phyloP scores from a whole-genome alignment of 2,329 filamentous ascomycete genomes.

The Penicillium sp. region DNA sequence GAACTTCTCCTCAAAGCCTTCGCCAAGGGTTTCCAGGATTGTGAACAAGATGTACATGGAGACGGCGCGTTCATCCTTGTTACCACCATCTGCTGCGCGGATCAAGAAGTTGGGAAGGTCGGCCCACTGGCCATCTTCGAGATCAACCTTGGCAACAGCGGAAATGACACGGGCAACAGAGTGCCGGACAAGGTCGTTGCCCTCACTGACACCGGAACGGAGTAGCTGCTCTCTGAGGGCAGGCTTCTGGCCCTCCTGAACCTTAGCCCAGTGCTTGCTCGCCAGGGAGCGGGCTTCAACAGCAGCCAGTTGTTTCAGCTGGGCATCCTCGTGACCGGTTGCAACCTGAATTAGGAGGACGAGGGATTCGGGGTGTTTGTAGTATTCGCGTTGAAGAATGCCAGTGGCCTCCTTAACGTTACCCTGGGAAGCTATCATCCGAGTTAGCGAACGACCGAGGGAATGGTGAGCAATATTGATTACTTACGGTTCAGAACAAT shows the following conservation, averaged over 20 bases:
- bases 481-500: conserved; percentile 83
- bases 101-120: conserved; percentile 80
- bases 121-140: conserved; percentile 83
- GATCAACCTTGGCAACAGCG: conserved; percentile 81
- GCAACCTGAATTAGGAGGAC: conserved; percentile 87
- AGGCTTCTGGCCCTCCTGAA: conserved; percentile 76
- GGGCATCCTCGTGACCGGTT: conserved; percentile 72
- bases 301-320: conserved; percentile 85
- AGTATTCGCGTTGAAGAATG: conserved; percentile 91
- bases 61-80: conserved; percentile 82
- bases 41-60: conserved; percentile 93
- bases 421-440: conserved; percentile 75
- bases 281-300: conserved; percentile 87
- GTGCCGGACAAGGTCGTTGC: conserved; percentile 77
- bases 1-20: conserved; percentile 81
- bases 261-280: conserved; percentile 80
- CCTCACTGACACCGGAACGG: conserved; percentile 80
- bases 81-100: conserved; percentile 75
- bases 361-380: conserved; percentile 81
- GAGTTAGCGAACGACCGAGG: conserved; percentile 23
- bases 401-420: conserved; percentile 88
- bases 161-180: conserved; percentile 87
- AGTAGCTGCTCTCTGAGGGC: conserved; percentile 82
- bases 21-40: conserved; percentile 84
- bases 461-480: background rate